Evolutionary conservation across 1,139 yeast genomes (phyloP), one percentile per base, ranked within the genome.

Genomic region (Blastobotrys raffinosifermentans): DNA sequence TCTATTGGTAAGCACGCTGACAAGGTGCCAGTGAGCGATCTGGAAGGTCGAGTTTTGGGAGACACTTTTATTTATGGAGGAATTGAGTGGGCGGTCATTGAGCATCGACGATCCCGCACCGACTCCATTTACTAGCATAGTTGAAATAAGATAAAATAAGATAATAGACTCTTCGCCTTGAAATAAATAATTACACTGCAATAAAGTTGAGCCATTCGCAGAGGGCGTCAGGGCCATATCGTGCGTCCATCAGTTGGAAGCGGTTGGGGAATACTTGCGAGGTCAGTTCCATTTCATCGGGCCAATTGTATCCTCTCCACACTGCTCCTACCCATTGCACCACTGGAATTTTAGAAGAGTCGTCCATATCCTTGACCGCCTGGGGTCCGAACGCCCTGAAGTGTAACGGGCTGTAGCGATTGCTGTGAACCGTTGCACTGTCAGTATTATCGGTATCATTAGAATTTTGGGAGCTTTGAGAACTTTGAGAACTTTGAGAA

Each of bases 31-130:
- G 16, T 35, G 4, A 26, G 18, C 22, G 29, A 25, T 19, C 32
- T 31, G 23, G 37, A 39, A 10, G 23, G 35, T 19, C 25, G 29
- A 21, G 38, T 40, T 13, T 33, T 40, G 2, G 45, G 45, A 4
- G 34, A 41, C 15, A 26, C 33, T 7, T 29, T 41, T 9, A 19
- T 27, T 13, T 27, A 19, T 6, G 32, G 27, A 26, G 43, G 43
- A 7, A 22, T 39, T 25, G 37, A 27, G 26, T 41, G 45, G 45
- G 45, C 37, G 2, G 41, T 36, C 2, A 32, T 41, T 23, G 45
- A 41, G 26, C 44, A 40, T 18, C 26, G 20, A 16, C 19, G 35
- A 13, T n/a, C n/a, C n/a, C n/a, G n/a, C n/a, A n/a, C n/a, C n/a
- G n/a, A n/a, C n/a, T n/a, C n/a, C n/a, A n/a, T n/a, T n/a, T n/a